Conservation (phyloP, 23 red algal genomes). For the Chondrus crispus region DNA sequence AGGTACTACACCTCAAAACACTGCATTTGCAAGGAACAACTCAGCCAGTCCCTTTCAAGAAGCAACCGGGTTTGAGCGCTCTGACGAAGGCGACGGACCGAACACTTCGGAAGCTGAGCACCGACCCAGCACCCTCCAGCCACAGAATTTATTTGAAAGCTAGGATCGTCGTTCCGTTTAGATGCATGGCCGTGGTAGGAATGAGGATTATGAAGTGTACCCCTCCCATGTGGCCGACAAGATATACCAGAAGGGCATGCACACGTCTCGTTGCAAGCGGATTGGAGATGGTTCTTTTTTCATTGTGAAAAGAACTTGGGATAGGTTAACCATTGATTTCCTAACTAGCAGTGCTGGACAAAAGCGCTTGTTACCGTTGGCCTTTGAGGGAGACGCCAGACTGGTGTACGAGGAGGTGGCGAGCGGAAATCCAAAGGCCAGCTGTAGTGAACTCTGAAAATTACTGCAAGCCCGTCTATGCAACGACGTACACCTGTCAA, state of each 20-base stretch:
- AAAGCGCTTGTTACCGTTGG: neutral
- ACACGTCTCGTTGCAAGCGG: neutral
- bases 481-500: neutral
- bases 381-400: neutral
- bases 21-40: too few relatives aligned
- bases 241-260: neutral
- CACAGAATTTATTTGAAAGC: too few relatives aligned
- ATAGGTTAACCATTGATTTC: neutral
- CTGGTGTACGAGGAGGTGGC: neutral
- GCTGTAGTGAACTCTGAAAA: neutral
- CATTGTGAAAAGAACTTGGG: neutral
- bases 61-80: too few relatives aligned
- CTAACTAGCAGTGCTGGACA: neutral
- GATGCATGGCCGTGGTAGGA: too few relatives aligned
- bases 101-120: too few relatives aligned
- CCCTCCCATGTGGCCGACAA: neutral
- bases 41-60: too few relatives aligned
- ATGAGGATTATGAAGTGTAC: too few relatives aligned
- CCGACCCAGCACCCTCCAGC: too few relatives aligned
- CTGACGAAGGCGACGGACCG: too few relatives aligned
- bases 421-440: neutral
- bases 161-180: too few relatives aligned
- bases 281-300: neutral
- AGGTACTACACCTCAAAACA: too few relatives aligned
- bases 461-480: neutral